Base-by-base conservation (phyloP, 768 basidiomycete species). In the Panaeolus cyanescens region DNA sequence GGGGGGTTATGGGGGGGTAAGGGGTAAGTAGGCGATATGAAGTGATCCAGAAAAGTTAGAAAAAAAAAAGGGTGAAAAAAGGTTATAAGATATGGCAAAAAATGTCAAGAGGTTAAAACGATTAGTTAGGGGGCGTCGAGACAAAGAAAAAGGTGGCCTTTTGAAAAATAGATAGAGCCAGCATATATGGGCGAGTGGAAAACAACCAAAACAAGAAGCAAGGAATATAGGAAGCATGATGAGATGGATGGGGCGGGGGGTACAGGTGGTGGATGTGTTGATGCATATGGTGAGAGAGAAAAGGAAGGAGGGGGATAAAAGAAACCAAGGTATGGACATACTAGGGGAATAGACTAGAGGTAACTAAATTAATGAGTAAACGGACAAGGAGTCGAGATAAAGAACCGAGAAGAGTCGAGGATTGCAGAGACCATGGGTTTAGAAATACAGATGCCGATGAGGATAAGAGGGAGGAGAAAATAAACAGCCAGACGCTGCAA, bases 121-220 rank as follows among this genome's bases (percentile, higher is more conserved):
- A 58, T 55, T 61, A 63, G 59, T 56, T 60, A 45, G 45, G 56
- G 28, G 31, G 31, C 53, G 56, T 32, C 32, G 54, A 54, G 33
- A 59, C 20, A 59, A 54, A 45, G 62, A 59, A 37, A n/a, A n/a
- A n/a, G n/a, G n/a, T 30, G 58, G 25, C 36, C 57, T 37, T 55
- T 59, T 57, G 55, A 62, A 55, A 53, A 63, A 59, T 50, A 45
- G 56, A 53, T 57, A 53, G 54, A 42, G 39, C 57, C 36, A 53
- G 30, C 17, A 62, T 53, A 37, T 53, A 33, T 5, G 54, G 53
- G 20, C 17, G 20, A 25, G 25, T 36, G 32, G 60, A 40, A 34
- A 31, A 57, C 30, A 61, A 55, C 45, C 9, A 61, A 28, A 33
- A n/a, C 9, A 22, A 42, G 34, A 28, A 17, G 31, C 36, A 54